Conservation (phyloP, 2,329 filamentous ascomycete species). For the Fusarium sp. region DNA sequence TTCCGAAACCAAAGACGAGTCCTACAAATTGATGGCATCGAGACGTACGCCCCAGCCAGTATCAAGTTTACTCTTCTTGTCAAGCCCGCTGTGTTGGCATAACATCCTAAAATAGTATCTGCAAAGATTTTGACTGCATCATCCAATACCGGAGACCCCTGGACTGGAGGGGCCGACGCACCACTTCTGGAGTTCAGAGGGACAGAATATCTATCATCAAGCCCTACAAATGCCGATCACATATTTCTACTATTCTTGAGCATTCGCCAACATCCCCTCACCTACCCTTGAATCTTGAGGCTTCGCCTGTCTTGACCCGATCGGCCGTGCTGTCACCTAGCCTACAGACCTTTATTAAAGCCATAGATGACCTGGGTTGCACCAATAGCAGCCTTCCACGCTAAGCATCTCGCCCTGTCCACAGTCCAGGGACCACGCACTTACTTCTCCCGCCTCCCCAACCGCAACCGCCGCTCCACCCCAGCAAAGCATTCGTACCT, state of each 20-base stretch:
- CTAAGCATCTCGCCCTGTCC: conserved; percentile 39
- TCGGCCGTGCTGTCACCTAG: conserved; percentile 2
- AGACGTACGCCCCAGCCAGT: not conserved
- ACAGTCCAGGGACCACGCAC: conserved; percentile 30
- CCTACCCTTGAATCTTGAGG: not conserved
- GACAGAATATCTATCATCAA: conserved; percentile 11
- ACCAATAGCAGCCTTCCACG: conserved; percentile 50
- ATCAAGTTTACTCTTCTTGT: not conserved
- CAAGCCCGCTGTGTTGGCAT: conserved; percentile 38
- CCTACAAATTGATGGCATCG: not conserved
- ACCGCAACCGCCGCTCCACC: conserved; percentile 37
- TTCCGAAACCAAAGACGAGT: not conserved
- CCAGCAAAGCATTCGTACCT: conserved; percentile 40
- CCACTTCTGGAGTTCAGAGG: conserved; percentile 4
- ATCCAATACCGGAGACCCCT: conserved; percentile 35
- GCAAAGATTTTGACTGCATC: conserved; percentile 31
- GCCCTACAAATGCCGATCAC: conserved; percentile 1
- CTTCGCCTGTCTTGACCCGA: not conserved
- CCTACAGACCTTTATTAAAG: conserved; percentile 9
- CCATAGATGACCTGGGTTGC: conserved; percentile 28
- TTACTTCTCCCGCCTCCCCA: conserved; percentile 33
- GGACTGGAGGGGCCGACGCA: conserved; percentile 32
- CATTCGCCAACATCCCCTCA: not conserved
- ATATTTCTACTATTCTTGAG: not conserved
- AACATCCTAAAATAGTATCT: conserved; percentile 41